A percentile compares a stretch with the other conserved stretches of the same genome.
phyloP scores from a whole-genome alignment of 2,329 filamentous ascomycete genomes.

The Colletotrichum shisoi region DNA sequence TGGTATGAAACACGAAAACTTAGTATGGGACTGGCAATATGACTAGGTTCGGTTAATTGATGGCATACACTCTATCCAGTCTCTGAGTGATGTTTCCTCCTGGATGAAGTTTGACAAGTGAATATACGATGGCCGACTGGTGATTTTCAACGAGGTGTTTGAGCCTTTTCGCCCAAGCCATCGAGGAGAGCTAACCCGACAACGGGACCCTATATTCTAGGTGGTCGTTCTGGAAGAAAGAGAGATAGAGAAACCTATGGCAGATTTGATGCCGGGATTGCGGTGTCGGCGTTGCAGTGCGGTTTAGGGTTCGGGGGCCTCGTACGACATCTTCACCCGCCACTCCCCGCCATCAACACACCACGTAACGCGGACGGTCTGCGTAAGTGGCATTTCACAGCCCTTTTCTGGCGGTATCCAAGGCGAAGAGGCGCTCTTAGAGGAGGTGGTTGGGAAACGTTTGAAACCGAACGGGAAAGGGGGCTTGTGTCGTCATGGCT shows the following conservation, averaged over 20 bases:
- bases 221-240: background rate
- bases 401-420: background rate
- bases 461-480: background rate
- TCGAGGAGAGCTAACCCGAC: background rate
- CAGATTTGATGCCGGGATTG: background rate
- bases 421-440: background rate
- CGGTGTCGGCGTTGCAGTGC: slow-evolving; percentile 31
- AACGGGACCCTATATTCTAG: background rate
- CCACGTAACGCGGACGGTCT: slow-evolving; percentile 26
- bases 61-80: no score
- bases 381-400: slow-evolving; percentile 26
- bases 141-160: slow-evolving; percentile 9
- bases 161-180: slow-evolving; percentile 11
- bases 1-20: background rate
- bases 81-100: background rate
- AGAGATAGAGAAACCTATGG: background rate
- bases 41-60: background rate
- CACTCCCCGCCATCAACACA: slow-evolving; percentile 33
- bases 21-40: background rate
- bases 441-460: background rate
- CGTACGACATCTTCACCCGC: slow-evolving; percentile 35
- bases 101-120: background rate
- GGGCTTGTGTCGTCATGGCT: background rate
- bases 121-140: slow-evolving; percentile 20
- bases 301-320: slow-evolving; percentile 38